Evolutionary conservation across 768 basidiomycete genomes (phyloP).

Genomic region (Tulasnella sp.): DNA sequence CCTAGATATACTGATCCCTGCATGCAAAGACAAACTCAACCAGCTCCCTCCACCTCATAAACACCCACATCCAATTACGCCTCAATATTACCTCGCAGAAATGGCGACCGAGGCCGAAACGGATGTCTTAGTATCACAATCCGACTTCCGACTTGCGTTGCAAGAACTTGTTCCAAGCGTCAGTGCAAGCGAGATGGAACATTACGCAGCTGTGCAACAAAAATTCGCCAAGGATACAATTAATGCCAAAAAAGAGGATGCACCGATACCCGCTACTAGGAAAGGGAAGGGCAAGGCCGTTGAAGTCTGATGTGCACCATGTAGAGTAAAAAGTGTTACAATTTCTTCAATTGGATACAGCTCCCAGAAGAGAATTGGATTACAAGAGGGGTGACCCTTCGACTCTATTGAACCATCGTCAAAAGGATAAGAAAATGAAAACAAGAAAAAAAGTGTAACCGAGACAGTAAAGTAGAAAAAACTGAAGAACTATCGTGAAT

Average conservation of each 20-base stretch:
- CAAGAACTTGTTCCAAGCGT: conserved; percentile 64
- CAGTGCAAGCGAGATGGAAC: conserved; percentile 70
- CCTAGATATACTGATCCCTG: conserved; percentile 11
- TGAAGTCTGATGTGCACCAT: background rate
- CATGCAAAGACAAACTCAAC: conserved; percentile 33
- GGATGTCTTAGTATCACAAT: conserved; percentile 54
- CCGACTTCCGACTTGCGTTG: conserved; percentile 69
- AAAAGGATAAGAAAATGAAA: too few relatives aligned
- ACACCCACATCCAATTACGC: conserved; percentile 59
- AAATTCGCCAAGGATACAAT: conserved; percentile 42
- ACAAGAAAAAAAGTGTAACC: too few relatives aligned
- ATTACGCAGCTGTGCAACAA: conserved; percentile 61
- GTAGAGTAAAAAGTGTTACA: background rate
- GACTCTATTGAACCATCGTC: too few relatives aligned
- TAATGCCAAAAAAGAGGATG: conserved; percentile 13
- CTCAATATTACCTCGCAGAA: conserved; percentile 83
- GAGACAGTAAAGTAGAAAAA: too few relatives aligned
- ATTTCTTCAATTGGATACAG: background rate
- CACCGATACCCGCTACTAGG: too few relatives aligned
- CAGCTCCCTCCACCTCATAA: conserved; percentile 29
- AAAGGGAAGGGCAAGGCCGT: conserved; percentile 18
- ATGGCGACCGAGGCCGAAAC: conserved; percentile 58
- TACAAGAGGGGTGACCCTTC: too few relatives aligned
- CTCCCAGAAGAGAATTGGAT: too few relatives aligned
- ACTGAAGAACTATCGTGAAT: too few relatives aligned